These are phyloP conservation scores for Cucumis cinereus DNA, from an alignment of 306 rosid genomes.

Conservation along the genomic window DNA sequence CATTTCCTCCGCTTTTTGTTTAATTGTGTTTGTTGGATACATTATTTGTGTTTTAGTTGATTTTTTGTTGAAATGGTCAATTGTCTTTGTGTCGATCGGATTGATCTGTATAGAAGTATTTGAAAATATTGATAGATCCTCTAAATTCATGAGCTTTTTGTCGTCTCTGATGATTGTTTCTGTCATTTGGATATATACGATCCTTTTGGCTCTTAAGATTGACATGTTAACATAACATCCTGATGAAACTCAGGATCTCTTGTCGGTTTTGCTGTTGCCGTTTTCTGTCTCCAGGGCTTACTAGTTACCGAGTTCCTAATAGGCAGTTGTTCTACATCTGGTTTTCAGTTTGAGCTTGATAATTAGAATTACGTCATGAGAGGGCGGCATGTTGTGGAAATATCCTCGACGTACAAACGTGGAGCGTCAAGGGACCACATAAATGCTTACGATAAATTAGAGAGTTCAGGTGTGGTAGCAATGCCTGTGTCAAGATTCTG, in stretches of 20 bases:
- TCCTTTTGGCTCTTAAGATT: neutral
- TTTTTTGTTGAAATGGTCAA: neutral
- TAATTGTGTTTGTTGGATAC: neutral
- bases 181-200: neutral
- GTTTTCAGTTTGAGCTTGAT: neutral
- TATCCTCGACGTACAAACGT: neutral
- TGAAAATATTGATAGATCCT: neutral
- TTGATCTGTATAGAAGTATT: neutral
- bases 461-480: neutral
- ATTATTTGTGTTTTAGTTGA: neutral
- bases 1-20: neutral
- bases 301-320: neutral
- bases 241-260: neutral
- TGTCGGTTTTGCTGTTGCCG: neutral
- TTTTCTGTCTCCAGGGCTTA: neutral
- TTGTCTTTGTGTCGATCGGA: neutral
- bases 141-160: neutral
- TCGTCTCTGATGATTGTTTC: neutral
- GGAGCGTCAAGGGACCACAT: neutral
- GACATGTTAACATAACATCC: neutral
- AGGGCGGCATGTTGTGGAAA: conserved; percentile 6
- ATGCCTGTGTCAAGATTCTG: neutral
- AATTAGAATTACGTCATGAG: conserved; percentile 3
- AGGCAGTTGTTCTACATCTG: neutral
- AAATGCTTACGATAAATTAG: neutral